Percentiles rank a stretch among this genome's conserved stretches.
phyloP scores from a whole-genome alignment of 768 basidiomycete species.

The Ramaria rubella region DNA sequence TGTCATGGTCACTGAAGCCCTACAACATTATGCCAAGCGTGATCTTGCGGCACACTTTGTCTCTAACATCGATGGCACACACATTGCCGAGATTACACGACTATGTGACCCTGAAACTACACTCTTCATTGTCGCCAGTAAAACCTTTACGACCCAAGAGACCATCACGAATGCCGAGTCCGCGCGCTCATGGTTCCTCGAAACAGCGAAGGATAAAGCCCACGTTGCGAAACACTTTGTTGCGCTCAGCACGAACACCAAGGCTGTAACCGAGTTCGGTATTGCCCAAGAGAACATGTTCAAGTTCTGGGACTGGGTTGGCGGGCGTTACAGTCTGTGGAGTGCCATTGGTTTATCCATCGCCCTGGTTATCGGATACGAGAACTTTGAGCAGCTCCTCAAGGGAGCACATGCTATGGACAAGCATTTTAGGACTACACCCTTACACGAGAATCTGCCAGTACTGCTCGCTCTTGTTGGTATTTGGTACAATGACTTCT shows the following conservation, averaged over 20 bases:
- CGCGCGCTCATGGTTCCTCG: slow-evolving; percentile 92
- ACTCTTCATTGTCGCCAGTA: slow-evolving; percentile 96
- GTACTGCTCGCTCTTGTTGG: slow-evolving; percentile 85
- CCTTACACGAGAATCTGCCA: slow-evolving; percentile 85
- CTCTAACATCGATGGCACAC: slow-evolving; percentile 97
- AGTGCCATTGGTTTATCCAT: slow-evolving; percentile 96
- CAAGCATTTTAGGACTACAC: slow-evolving; percentile 87
- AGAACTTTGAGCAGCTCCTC: slow-evolving; percentile 87
- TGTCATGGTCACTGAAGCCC: slow-evolving; percentile 98
- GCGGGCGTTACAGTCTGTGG: slow-evolving; percentile 97
- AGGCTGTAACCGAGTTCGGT: slow-evolving; percentile 88
- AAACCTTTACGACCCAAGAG: slow-evolving; percentile 99
- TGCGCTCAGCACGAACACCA: slow-evolving; percentile 93
- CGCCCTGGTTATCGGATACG: slow-evolving; percentile 86
- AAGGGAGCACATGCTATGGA: slow-evolving; percentile 97
- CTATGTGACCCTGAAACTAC: slow-evolving; percentile 86
- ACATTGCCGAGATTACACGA: slow-evolving; percentile 82
- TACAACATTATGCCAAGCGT: slow-evolving; percentile 88
- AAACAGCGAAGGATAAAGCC: slow-evolving; percentile 70
- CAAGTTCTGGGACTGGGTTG: slow-evolving; percentile 99
- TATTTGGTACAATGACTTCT: slow-evolving; percentile 99
- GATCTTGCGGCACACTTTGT: slow-evolving; percentile 86
- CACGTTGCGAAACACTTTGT: slow-evolving; percentile 99
- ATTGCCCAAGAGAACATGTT: slow-evolving; percentile 95
- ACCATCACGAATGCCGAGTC: slow-evolving; percentile 98